These are phyloP conservation scores for Phyllosticta paracitricarpa DNA, from an alignment of 2,329 filamentous ascomycete species.

Conservation along the genomic window DNA sequence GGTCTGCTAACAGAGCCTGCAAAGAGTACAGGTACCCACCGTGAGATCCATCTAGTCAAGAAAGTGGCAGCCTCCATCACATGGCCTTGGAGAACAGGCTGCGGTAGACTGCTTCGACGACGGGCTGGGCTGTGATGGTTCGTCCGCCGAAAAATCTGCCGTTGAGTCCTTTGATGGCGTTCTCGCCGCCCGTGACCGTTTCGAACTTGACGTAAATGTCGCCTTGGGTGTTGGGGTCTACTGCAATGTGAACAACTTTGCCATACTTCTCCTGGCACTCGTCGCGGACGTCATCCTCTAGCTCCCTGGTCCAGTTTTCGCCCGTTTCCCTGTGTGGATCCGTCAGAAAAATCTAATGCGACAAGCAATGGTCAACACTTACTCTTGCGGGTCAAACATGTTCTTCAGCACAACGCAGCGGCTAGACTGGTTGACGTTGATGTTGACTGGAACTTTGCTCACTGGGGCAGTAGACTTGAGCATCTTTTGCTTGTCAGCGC, in stretches of 20 bases:
- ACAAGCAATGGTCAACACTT: constrained; percentile 36
- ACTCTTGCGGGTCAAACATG: constrained; percentile 90
- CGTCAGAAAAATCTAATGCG: constrained; percentile 24
- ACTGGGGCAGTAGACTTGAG: constrained; percentile 68
- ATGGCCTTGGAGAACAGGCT: constrained; percentile 51
- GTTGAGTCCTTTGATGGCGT: constrained; percentile 95
- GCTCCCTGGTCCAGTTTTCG: constrained; percentile 80
- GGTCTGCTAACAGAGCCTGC: neutral
- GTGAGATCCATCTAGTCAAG: neutral
- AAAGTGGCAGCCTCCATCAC: neutral
- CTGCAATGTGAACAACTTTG: constrained; percentile 90
- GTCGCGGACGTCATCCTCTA: constrained; percentile 84
- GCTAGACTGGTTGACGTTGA: constrained; percentile 79
- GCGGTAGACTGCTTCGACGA: constrained; percentile 96
- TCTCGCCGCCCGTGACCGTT: constrained; percentile 87
- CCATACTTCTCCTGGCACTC: constrained; percentile 96
- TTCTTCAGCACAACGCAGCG: constrained; percentile 91
- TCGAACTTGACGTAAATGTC: constrained; percentile 99
- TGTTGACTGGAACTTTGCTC: constrained; percentile 26
- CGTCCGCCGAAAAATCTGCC: constrained; percentile 89
- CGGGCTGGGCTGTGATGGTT: constrained; percentile 87
- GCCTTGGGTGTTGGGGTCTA: constrained; percentile 87
- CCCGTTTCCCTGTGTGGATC: constrained; percentile 61
- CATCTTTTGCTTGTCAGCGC: constrained; percentile 56
- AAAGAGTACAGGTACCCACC: neutral